Evolutionary conservation across 108 stramenopile species (phyloP).

Genomic region (Skeletonema potamos): DNA sequence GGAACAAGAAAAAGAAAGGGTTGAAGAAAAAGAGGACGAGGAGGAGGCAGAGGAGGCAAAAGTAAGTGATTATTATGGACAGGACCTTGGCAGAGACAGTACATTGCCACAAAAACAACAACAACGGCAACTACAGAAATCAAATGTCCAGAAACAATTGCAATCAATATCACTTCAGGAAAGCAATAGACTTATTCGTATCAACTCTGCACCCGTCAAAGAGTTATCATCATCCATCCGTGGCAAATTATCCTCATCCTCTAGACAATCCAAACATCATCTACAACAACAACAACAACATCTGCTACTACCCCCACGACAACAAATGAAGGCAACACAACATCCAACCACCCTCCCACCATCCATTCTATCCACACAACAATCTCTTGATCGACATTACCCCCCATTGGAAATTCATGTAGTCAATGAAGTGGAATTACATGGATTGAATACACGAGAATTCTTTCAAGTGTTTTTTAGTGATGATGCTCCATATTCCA

Average conservation of each 20-base stretch:
- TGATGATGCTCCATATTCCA: constrained; percentile 77
- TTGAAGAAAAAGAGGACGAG: constrained; percentile 3
- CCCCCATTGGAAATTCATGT: constrained; percentile 55
- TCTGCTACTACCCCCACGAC: neutral
- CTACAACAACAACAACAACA: neutral
- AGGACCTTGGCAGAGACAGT: neutral
- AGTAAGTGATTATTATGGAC: neutral
- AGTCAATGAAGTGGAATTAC: constrained; percentile 52
- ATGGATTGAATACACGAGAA: constrained; percentile 57
- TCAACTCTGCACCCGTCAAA: neutral
- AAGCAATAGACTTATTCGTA: neutral
- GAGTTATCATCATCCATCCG: neutral
- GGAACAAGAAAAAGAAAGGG: neutral
- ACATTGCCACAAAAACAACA: neutral
- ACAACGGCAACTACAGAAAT: neutral
- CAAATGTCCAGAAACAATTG: neutral
- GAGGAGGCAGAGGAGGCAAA: neutral
- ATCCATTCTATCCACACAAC: neutral
- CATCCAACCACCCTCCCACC: neutral
- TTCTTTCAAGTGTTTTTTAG: constrained; percentile 83
- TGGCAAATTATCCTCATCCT: neutral
- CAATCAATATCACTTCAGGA: neutral
- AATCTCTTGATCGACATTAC: constrained; percentile 26
- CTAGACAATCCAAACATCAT: neutral
- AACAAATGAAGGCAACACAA: neutral